Evolutionary conservation across 352 stramenopile species (phyloP).

Genomic region (Globisporangium canariense): DNA sequence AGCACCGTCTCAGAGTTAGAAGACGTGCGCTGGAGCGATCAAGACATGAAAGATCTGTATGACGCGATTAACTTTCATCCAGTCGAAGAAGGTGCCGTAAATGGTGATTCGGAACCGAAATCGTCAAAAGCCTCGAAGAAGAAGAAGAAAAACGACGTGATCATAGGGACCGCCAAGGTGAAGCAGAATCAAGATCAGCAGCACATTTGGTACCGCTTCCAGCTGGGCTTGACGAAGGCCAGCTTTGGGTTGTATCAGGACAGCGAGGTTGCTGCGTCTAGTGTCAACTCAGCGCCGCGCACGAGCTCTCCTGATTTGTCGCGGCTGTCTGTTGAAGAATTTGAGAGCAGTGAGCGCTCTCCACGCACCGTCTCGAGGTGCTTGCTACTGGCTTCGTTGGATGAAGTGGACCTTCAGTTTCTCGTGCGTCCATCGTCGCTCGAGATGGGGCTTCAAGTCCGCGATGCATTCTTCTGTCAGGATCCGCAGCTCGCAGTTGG

Average conservation of each 20-base stretch:
- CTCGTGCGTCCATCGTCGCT: conserved; percentile 62
- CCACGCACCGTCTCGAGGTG: conserved; percentile 2
- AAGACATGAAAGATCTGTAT: conserved; percentile 78
- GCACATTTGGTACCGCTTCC: conserved; percentile 81
- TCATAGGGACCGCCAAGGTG: background rate
- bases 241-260: conserved; percentile 56
- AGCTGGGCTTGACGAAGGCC: conserved; percentile 49
- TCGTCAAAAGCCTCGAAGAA: conserved; percentile 3
- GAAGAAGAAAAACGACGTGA: background rate
- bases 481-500: conserved; percentile 13
- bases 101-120: conserved; percentile 12
- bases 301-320: conserved; percentile 5
- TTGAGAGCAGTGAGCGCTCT: background rate
- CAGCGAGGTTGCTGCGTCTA: conserved; percentile 18
- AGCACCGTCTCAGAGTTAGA: conserved; percentile 10
- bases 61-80: conserved; percentile 82
- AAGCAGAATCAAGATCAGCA: conserved; percentile 32
- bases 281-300: conserved; percentile 10
- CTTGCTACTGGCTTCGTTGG: conserved; percentile 35
- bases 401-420: conserved; percentile 71
- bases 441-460: conserved; percentile 64
- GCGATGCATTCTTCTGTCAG: conserved; percentile 66
- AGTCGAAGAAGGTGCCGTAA: conserved; percentile 25
- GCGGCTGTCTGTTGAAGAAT: background rate
- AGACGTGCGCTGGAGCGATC: conserved; percentile 79